These are phyloP conservation scores for Phytophthora citricola DNA, from an alignment of 352 stramenopile genomes.

Conservation along the genomic window DNA sequence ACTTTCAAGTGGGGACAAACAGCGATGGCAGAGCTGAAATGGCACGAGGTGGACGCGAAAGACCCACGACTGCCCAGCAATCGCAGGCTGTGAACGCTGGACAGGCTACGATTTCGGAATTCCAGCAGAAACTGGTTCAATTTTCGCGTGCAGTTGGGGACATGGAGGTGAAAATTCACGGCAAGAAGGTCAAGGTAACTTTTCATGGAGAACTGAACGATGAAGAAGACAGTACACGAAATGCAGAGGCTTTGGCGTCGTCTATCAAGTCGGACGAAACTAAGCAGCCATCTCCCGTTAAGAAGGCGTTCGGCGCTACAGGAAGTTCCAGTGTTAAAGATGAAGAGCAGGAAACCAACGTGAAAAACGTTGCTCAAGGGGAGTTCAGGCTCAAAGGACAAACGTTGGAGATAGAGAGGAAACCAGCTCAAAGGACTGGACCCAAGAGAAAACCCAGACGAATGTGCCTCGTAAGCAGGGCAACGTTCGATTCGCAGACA, in stretches of 20 bases:
- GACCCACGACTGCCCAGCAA: too few relatives aligned
- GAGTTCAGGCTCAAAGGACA: background rate
- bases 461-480: constrained; percentile 18
- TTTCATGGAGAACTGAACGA: constrained; percentile 27
- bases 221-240: background rate
- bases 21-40: background rate
- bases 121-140: constrained; percentile 21
- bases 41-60: background rate
- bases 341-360: background rate
- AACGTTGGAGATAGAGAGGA: too few relatives aligned
- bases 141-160: constrained; percentile 30
- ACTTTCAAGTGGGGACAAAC: background rate
- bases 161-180: constrained; percentile 35
- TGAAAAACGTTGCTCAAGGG: background rate
- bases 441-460: background rate
- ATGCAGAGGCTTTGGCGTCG: background rate
- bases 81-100: too few relatives aligned
- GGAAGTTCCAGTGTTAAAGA: background rate
- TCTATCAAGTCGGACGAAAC: background rate
- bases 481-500: constrained; percentile 17
- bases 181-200: constrained; percentile 31
- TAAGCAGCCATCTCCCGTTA: constrained; percentile 1
- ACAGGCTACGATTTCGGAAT: background rate
- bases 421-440: too few relatives aligned
- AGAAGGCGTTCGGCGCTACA: constrained; percentile 13